phyloP scores from a whole-genome alignment of 345 rosid species.

The Balakata baccata region DNA sequence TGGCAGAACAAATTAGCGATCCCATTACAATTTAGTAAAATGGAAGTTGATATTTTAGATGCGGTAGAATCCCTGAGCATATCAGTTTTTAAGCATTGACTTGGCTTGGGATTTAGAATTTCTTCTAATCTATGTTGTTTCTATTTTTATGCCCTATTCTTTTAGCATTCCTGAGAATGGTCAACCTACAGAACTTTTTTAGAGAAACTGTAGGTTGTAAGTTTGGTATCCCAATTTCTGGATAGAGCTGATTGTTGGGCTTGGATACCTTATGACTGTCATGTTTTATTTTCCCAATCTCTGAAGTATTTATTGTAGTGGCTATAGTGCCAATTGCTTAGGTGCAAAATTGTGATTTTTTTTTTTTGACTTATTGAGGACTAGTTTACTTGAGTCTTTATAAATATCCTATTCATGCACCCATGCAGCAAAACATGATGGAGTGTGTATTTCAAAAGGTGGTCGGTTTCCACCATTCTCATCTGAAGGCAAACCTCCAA shows the following conservation, averaged over 20 bases:
- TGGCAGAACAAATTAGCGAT: background rate
- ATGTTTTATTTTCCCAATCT: background rate
- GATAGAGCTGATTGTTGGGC: background rate
- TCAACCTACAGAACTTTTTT: background rate
- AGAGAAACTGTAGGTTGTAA: background rate
- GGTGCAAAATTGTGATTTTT: background rate
- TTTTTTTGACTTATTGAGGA: background rate
- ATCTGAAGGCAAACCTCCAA: constrained; percentile 73
- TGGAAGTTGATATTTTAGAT: background rate
- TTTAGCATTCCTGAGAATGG: background rate
- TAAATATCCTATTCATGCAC: background rate
- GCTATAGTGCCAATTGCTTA: background rate
- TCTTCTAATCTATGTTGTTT: background rate
- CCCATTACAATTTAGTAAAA: background rate
- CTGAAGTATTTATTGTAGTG: background rate
- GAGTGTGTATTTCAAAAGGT: constrained; percentile 77
- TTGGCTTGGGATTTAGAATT: background rate
- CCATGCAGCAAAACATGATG: constrained; percentile 42
- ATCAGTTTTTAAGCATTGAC: background rate
- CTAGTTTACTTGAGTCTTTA: background rate
- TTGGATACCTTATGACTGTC: background rate
- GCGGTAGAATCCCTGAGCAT: background rate
- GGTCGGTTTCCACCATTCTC: constrained; percentile 75
- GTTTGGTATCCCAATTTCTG: background rate
- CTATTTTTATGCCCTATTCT: background rate